These are phyloP conservation scores for Lyophyllum atratum DNA, from an alignment of 768 basidiomycete genomes.

Conservation along the genomic window DNA sequence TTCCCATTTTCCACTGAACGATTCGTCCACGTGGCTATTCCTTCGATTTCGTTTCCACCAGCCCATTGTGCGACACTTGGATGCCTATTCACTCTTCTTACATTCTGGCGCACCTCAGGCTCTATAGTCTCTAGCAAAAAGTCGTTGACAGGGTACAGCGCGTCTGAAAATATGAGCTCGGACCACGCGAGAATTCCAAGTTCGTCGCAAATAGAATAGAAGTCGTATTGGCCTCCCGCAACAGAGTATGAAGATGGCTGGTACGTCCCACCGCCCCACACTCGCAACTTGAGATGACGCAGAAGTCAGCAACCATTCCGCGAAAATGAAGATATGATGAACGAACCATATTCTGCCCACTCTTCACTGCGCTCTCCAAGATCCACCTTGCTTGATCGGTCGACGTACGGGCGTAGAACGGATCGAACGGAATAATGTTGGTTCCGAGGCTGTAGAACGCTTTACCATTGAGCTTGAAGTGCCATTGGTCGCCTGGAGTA, in stretches of 20 bases:
- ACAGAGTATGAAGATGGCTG: slow-evolving; percentile 42
- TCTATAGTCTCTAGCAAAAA: slow-evolving; percentile 53
- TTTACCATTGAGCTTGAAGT: slow-evolving; percentile 60
- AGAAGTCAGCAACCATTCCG: not conserved
- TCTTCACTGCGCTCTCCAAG: slow-evolving; percentile 52
- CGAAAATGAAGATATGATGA: not conserved
- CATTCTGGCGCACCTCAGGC: slow-evolving; percentile 59
- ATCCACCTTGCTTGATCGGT: slow-evolving; percentile 56
- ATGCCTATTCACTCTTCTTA: slow-evolving; percentile 54
- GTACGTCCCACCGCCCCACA: slow-evolving; percentile 62
- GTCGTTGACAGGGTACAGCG: slow-evolving; percentile 55
- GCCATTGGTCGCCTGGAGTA: slow-evolving; percentile 62
- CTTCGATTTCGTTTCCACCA: slow-evolving; percentile 63
- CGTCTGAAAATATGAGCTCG: slow-evolving; percentile 61
- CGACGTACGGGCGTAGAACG: slow-evolving; percentile 54
- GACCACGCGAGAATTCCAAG: slow-evolving; percentile 64
- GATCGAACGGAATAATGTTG: slow-evolving; percentile 63
- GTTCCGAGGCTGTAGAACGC: slow-evolving; percentile 57
- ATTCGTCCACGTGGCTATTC: slow-evolving; percentile 44
- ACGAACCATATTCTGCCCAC: slow-evolving; percentile 62
- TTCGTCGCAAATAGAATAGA: slow-evolving; percentile 60
- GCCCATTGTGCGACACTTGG: slow-evolving; percentile 64
- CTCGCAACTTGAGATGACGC: slow-evolving; percentile 40
- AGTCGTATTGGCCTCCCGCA: slow-evolving; percentile 51
- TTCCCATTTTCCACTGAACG: slow-evolving; percentile 40